Evolutionary conservation across 768 basidiomycete genomes (phyloP), one percentile per base, ranked within the genome.

Genomic region (Tulasnella sp.): DNA sequence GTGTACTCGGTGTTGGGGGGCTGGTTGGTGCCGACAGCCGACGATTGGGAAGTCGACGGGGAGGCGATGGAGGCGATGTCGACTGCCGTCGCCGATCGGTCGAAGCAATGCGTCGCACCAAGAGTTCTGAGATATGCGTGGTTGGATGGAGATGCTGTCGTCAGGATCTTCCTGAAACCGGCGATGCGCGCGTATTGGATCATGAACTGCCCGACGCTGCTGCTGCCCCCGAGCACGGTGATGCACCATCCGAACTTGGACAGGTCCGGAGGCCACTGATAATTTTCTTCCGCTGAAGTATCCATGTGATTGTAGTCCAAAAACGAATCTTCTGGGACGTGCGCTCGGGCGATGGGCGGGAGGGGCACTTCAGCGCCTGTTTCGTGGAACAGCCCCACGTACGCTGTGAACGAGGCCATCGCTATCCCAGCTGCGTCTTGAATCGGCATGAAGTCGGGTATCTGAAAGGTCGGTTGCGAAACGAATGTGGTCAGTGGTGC

Each of bases 121-220:
- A 80, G 54, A 12, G 80, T 50, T 42, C n/a, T 76, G 76, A 80
- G 75, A 44, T 69, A 80, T 11, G 28, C 75, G 40, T 76, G 41
- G 76, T 80, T 41, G 28, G 31, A 18, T 11, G 80, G n/a, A 40
- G 80, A 80, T 24, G 54, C 34, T 9, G 80, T 80, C 31, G 80
- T 64, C 14, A 80, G 28, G 76, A 80, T 77, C 24, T 40, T 60
- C n/a, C 31, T 77, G 80, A 80, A 80, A n/a, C 80, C 80, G 22
- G 76, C 80, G 40, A 76, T 77, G 37, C 76, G 44, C 54, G 80
- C 80, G 42, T 78, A 72, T 75, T 80, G 80, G 80, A 80, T 80
- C 31, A 37, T 64, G 69, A 22, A 80, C 50, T 80, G 76, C 22
- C 80, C 80, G 41, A 80, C 80, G 40, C 60, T 77, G 48, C 74